These are phyloP conservation scores for Holtermannia corniformis DNA, from an alignment of 768 basidiomycete genomes.

Conservation along the genomic window DNA sequence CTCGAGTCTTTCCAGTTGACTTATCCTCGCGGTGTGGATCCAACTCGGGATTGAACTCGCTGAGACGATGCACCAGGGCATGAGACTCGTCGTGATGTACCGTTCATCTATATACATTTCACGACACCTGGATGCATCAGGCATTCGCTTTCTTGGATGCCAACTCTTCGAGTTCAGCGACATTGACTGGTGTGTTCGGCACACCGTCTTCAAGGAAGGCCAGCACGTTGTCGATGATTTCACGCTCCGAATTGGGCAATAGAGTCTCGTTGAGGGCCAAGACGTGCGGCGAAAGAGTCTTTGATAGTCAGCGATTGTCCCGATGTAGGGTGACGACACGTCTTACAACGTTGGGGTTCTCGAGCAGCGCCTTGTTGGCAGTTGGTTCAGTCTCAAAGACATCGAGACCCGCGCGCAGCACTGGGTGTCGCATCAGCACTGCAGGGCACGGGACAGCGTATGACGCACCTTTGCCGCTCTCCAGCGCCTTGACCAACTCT, in stretches of 20 bases:
- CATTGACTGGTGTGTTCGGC: constrained; percentile 5
- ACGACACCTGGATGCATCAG: neutral
- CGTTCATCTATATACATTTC: neutral
- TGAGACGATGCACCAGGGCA: too few relatives aligned
- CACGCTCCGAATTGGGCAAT: neutral
- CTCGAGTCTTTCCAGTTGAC: too few relatives aligned
- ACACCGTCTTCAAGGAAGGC: constrained; percentile 1
- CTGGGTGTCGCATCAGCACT: neutral
- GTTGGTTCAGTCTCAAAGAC: constrained; percentile 42
- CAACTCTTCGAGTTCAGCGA: neutral
- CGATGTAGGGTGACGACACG: neutral
- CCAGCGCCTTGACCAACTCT: constrained; percentile 40
- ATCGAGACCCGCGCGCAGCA: constrained; percentile 40
- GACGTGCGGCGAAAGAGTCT: neutral
- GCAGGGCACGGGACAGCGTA: neutral
- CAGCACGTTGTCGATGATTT: constrained; percentile 1
- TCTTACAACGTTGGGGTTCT: constrained; percentile 25
- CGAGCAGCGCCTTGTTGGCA: constrained; percentile 31
- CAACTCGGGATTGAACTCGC: too few relatives aligned
- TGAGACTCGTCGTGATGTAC: too few relatives aligned
- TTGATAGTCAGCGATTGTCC: neutral
- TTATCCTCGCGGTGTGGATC: too few relatives aligned
- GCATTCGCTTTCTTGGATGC: neutral
- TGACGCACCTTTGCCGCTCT: constrained; percentile 32
- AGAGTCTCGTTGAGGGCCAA: neutral